Evolutionary conservation across 2,329 filamentous ascomycete genomes (phyloP).

Genomic region (Emergomyces africanus): DNA sequence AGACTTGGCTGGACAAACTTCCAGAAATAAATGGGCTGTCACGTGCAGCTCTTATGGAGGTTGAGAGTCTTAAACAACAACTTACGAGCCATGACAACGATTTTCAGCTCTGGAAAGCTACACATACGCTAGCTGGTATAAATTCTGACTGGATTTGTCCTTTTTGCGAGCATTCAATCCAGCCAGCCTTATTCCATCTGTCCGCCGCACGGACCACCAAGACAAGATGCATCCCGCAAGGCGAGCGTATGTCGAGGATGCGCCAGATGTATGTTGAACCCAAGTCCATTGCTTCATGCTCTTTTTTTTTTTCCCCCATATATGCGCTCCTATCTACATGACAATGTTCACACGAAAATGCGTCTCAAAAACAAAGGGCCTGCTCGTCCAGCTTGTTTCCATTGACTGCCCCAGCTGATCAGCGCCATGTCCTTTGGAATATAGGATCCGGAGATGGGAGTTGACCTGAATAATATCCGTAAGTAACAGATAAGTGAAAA

Average conservation of each 20-base stretch:
- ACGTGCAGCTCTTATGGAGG: too few species aligned
- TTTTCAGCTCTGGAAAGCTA: not conserved
- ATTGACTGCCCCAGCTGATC: conserved; percentile 14
- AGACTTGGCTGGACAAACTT: too few species aligned
- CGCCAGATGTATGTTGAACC: conserved; percentile 46
- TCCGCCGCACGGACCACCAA: not conserved
- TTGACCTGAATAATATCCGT: conserved; percentile 53
- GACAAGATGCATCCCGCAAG: conserved; percentile 70
- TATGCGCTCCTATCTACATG: conserved; percentile 1
- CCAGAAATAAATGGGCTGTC: too few species aligned
- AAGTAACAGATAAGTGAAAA: conserved; percentile 23
- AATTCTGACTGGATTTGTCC: not conserved
- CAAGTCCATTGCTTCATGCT: conserved; percentile 16
- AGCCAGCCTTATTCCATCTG: not conserved
- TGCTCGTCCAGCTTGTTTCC: conserved; percentile 5
- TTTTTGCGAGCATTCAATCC: not conserved
- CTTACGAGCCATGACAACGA: not conserved
- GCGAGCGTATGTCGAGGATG: conserved; percentile 89
- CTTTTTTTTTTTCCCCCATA: conserved; percentile 21
- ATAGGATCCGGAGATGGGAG: conserved; percentile 46
- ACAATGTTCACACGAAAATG: conserved; percentile 5
- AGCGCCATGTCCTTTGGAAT: conserved; percentile 15
- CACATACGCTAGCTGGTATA: not conserved
- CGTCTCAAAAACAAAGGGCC: conserved; percentile 9
- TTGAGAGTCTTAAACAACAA: too few species aligned